Percentiles rank a stretch among this genome's conserved stretches.
phyloP scores from a whole-genome alignment of 192 early-diverging fungal genomes.

The Kickxella alabastrina region DNA sequence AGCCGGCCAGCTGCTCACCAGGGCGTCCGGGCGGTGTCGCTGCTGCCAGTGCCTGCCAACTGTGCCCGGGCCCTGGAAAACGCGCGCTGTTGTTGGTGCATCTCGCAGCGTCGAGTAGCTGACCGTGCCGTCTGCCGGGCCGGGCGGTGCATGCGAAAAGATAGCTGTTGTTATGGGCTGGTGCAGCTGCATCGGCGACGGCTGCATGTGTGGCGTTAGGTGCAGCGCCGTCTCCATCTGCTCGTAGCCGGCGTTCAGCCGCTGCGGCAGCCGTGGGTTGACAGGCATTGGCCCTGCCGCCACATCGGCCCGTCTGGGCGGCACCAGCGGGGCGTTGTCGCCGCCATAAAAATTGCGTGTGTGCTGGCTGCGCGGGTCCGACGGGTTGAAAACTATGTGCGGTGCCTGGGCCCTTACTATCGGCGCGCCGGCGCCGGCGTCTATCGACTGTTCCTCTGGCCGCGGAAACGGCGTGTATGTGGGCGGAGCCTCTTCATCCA shows the following conservation, averaged over 20 bases:
- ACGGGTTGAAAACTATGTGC: conserved; percentile 40
- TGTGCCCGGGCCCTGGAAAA: conserved; percentile 7
- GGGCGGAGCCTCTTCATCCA: conserved; percentile 31
- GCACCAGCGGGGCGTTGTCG: conserved; percentile 12
- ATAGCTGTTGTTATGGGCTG: conserved; percentile 3
- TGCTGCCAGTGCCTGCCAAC: not conserved
- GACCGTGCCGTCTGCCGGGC: not conserved
- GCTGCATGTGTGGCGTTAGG: conserved; percentile 14
- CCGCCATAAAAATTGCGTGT: conserved; percentile 19
- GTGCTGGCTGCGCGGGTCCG: conserved; percentile 44
- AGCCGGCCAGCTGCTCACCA: not conserved
- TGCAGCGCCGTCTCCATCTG: conserved; percentile 27
- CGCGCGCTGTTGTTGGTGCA: conserved; percentile 6
- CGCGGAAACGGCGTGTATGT: conserved; percentile 39
- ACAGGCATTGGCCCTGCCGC: conserved; percentile 23
- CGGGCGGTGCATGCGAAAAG: not conserved
- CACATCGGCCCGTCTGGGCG: conserved; percentile 14
- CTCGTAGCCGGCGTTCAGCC: conserved; percentile 28
- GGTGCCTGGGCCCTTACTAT: conserved; percentile 37
- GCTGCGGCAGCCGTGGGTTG: conserved; percentile 18
- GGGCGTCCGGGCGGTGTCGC: not conserved
- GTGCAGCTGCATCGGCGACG: conserved; percentile 14
- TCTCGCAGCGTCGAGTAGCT: conserved; percentile 24
- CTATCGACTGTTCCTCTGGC: conserved; percentile 38
- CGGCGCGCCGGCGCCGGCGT: conserved; percentile 45